Evolutionary conservation across 106 monocot genomes (phyloP), one percentile per base, ranked within the genome.

Genomic region (Cymbidium sinense): DNA sequence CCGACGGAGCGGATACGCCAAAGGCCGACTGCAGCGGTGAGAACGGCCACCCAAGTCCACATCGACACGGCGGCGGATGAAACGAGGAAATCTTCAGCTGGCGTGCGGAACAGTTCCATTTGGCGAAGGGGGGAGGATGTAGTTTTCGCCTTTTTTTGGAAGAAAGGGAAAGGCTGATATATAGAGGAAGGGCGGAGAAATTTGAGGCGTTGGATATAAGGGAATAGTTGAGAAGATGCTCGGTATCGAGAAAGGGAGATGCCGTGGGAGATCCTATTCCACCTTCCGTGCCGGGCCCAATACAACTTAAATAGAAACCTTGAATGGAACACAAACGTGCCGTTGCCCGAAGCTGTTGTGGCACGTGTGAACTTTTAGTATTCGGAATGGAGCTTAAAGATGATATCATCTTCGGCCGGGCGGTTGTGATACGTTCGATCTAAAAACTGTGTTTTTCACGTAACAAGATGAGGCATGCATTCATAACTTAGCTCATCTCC

Each of bases 1-100:
- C 58, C 71, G 76, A 30, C 41, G 70, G 34, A 1, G 10, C 79
- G 41, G 79, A 86, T 33, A 50, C 80, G 77, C 81, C 83, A 83
- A 70, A 86, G 78, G 67, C 83, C 62, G 75, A 83, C 25, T 47
- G 78, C 83, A 36, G 83, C 86, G 78, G 78, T 29, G 77, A 78
- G 61, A 75, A 80, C 77, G 15, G 80, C 81, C 33, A 77, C 0
- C 69, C 80, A 84, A 18, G 84, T 20, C 78, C 83, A 83, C 33
- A 78, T 3, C 33, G 18, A 74, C 20, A 44, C 36, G 73, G 79
- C 65, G 47, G 52, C 43, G 51, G 82, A 58, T 15, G 84, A 64
- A 39, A 74, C 64, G 81, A 33, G 30, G 72, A 81, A 23, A 50
- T 62, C 81, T 29, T 81, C 81, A 7, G 75, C 23, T 5, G 75